Conservation (phyloP, 2,329 filamentous ascomycete species). For the Ophiostoma perfectum region DNA sequence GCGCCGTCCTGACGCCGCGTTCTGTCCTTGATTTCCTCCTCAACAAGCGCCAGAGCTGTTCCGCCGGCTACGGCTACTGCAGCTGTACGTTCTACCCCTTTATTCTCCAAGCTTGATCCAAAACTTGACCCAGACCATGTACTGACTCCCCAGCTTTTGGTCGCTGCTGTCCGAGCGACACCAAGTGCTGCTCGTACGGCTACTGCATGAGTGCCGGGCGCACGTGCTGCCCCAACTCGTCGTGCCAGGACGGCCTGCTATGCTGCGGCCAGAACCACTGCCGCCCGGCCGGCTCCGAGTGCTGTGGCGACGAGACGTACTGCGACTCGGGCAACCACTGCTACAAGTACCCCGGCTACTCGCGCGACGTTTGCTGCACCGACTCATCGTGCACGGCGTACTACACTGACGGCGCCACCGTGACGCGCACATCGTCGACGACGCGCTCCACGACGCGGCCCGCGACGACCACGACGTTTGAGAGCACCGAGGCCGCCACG, state of each 20-base stretch:
- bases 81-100: background rate
- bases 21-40: background rate
- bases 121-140: too few relatives aligned
- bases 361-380: conserved; percentile 28
- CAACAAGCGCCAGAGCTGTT: background rate
- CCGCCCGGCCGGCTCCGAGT: conserved; percentile 17
- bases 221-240: background rate
- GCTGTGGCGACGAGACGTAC: conserved; percentile 28
- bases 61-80: background rate
- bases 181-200: background rate
- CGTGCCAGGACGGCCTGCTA: background rate
- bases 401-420: background rate
- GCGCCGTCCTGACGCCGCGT: background rate
- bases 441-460: conserved; percentile 22
- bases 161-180: background rate
- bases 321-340: conserved; percentile 29
- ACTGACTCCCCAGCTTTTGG: background rate
- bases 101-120: background rate
- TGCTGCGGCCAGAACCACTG: conserved; percentile 5
- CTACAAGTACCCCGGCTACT: conserved; percentile 17
- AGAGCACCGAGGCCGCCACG: too few relatives aligned
- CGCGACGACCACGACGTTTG: conserved; percentile 11
- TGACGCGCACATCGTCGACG: conserved; percentile 19
- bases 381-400: conserved; percentile 20
- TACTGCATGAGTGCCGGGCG: background rate